Conservation (phyloP, 2,329 filamentous ascomycete species). For the Calonectria henricotiae region DNA sequence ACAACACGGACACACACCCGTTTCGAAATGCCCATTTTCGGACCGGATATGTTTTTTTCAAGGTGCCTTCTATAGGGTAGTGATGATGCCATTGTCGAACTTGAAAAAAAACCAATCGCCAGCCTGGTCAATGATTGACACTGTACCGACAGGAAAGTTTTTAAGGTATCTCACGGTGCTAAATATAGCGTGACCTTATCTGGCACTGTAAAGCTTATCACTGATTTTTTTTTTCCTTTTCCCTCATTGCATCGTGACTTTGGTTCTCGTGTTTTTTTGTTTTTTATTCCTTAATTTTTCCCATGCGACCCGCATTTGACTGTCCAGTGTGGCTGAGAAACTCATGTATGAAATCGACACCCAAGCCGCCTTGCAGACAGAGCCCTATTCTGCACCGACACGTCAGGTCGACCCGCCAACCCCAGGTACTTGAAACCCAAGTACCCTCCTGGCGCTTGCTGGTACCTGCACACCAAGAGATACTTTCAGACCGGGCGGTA, state of each 20-base stretch:
- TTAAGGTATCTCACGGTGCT: constrained; percentile 4
- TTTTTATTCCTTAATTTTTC: not conserved
- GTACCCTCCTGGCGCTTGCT: constrained; percentile 5
- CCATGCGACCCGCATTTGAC: no score
- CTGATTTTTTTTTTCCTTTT: not conserved
- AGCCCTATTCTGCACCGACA: constrained; percentile 2
- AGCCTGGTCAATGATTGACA: not conserved
- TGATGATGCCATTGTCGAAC: not conserved
- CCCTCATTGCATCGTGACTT: no score
- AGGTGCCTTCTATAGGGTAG: constrained; percentile 12
- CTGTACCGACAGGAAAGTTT: not conserved
- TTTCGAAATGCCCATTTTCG: not conserved
- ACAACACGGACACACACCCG: constrained; percentile 19
- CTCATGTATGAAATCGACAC: not conserved
- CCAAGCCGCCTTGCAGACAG: not conserved
- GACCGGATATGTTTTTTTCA: not conserved
- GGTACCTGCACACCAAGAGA: constrained; percentile 21
- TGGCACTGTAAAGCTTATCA: constrained; percentile 6
- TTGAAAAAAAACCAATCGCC: not conserved
- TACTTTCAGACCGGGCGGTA: constrained; percentile 8
- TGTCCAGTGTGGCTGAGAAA: not conserved
- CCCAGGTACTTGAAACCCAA: constrained; percentile 16
- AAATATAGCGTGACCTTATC: constrained; percentile 14
- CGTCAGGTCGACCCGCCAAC: constrained; percentile 2
- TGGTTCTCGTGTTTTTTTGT: not conserved